Percentiles rank a stretch among this genome's conserved stretches.
These are phyloP conservation scores for Amanita polypyramis DNA, from an alignment of 768 basidiomycete species.

Conservation along the genomic window DNA sequence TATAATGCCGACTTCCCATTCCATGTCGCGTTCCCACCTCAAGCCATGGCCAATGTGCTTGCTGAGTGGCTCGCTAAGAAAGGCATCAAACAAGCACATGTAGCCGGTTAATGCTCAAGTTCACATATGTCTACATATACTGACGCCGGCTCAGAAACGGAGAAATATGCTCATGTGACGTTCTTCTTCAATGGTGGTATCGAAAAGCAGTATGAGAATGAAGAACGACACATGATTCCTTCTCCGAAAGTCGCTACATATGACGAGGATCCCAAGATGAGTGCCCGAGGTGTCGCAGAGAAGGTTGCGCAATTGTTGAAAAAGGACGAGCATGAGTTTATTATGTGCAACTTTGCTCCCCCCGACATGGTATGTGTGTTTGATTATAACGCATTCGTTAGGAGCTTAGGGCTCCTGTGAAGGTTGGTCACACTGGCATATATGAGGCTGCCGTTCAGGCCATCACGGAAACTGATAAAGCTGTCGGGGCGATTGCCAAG, in stretches of 20 bases:
- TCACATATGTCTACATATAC: not conserved
- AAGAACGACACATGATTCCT: slow-evolving; percentile 81
- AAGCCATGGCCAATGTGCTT: slow-evolving; percentile 87
- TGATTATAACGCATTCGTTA: not conserved
- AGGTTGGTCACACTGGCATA: slow-evolving; percentile 89
- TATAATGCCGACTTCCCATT: slow-evolving; percentile 92
- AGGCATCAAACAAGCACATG: slow-evolving; percentile 76
- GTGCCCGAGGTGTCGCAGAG: slow-evolving; percentile 78
- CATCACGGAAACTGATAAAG: slow-evolving; percentile 79
- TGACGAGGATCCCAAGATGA: slow-evolving; percentile 87
- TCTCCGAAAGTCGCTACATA: slow-evolving; percentile 94
- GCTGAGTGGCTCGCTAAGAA: slow-evolving; percentile 84
- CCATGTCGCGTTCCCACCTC: slow-evolving; percentile 86
- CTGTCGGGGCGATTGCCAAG: slow-evolving; percentile 78
- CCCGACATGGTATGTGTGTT: slow-evolving; percentile 73
- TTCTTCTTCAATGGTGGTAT: slow-evolving; percentile 98
- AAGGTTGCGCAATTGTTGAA: slow-evolving; percentile 84
- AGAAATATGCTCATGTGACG: slow-evolving; percentile 95
- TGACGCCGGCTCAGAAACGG: slow-evolving; percentile 48
- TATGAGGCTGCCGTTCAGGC: slow-evolving; percentile 89
- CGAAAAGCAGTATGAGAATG: slow-evolving; percentile 80
- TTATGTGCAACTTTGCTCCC: slow-evolving; percentile 98
- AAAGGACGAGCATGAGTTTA: slow-evolving; percentile 64
- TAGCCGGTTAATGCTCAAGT: slow-evolving; percentile 34
- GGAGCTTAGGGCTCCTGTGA: not conserved